Conservation (phyloP, 768 basidiomycete genomes). For the Symmetrospora coprosmae region DNA sequence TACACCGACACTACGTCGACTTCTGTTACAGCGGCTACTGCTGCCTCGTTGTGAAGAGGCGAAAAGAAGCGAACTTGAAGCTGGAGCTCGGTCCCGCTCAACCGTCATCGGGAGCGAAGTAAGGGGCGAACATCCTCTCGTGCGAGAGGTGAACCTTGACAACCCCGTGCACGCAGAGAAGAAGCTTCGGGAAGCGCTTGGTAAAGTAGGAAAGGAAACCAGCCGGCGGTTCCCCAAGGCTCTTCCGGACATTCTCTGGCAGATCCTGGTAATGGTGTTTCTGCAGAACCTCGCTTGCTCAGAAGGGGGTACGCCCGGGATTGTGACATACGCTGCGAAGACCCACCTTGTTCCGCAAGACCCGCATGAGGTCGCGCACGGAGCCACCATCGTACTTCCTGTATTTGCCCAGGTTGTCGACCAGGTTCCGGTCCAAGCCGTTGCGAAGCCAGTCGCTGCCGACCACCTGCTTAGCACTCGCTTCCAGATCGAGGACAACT, state of each 20-base stretch:
- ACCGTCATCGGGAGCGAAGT: slow-evolving; percentile 43
- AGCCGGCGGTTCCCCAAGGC: slow-evolving; percentile 77
- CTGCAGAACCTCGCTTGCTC: no score
- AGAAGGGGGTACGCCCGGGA: no score
- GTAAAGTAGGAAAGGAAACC: slow-evolving; percentile 91
- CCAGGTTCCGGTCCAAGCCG: slow-evolving; percentile 71
- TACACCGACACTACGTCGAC: no score
- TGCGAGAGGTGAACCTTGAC: slow-evolving; percentile 56
- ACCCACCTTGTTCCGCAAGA: slow-evolving; percentile 82
- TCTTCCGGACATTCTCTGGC: slow-evolving; percentile 74
- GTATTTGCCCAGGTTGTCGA: slow-evolving; percentile 91
- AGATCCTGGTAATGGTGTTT: slow-evolving; percentile 98
- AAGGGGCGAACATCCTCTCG: slow-evolving; percentile 81
- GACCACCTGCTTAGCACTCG: slow-evolving; percentile 53
- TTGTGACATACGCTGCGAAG: no score
- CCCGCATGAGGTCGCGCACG: slow-evolving; percentile 81
- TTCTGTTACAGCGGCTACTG: no score
- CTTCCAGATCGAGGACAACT: slow-evolving; percentile 62
- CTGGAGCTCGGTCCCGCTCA: no score
- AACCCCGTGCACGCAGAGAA: slow-evolving; percentile 82
- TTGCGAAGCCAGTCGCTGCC: slow-evolving; percentile 73
- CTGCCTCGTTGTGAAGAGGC: no score
- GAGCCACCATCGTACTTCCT: slow-evolving; percentile 86
- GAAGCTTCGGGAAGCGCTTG: slow-evolving; percentile 71
- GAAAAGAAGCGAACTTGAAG: no score